These are phyloP conservation scores for Hypoxylon fragiforme DNA, from an alignment of 495 filamentous ascomycete species.

Conservation along the genomic window DNA sequence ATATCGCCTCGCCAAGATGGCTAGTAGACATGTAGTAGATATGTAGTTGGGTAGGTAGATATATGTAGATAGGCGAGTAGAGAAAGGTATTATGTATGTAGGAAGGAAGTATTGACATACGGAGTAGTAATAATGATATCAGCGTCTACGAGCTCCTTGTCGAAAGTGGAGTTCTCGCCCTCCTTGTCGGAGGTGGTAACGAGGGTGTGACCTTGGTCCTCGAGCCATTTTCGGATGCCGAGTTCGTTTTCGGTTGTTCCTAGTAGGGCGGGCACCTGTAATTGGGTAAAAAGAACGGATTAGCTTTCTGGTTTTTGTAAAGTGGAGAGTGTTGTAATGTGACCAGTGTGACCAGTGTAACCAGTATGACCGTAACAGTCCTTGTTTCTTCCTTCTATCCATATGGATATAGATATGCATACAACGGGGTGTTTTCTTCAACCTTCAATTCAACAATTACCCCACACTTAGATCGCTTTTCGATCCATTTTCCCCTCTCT, in stretches of 20 bases:
- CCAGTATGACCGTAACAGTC: not conserved
- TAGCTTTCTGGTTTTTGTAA: constrained; percentile 21
- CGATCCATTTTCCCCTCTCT: not conserved
- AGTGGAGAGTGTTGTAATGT: constrained; percentile 23
- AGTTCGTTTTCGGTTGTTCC: constrained; percentile 98
- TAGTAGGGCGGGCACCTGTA: constrained; percentile 78
- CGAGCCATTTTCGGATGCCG: constrained; percentile 92
- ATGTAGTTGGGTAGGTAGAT: too few relatives aligned
- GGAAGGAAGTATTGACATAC: constrained; percentile 62
- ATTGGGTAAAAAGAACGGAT: constrained; percentile 26
- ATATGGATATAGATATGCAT: too few relatives aligned
- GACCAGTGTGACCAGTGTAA: too few relatives aligned
- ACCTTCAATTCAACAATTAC: constrained; percentile 20
- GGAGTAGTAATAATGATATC: constrained; percentile 99
- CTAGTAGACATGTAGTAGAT: too few relatives aligned
- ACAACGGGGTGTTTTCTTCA: too few relatives aligned
- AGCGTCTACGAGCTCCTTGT: constrained; percentile 92
- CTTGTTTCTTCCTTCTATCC: not conserved
- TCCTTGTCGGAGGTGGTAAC: constrained; percentile 98
- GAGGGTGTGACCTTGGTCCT: constrained; percentile 91
- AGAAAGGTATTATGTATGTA: too few relatives aligned
- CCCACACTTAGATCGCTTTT: constrained; percentile 10
- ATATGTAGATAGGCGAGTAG: too few relatives aligned
- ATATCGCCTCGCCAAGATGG: too few relatives aligned
- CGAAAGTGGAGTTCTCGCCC: constrained; percentile 88